Evolutionary conservation across 805 yeast genomes (phyloP), one percentile per base, ranked within the genome.

Genomic region (Nakazawaea sp.): DNA sequence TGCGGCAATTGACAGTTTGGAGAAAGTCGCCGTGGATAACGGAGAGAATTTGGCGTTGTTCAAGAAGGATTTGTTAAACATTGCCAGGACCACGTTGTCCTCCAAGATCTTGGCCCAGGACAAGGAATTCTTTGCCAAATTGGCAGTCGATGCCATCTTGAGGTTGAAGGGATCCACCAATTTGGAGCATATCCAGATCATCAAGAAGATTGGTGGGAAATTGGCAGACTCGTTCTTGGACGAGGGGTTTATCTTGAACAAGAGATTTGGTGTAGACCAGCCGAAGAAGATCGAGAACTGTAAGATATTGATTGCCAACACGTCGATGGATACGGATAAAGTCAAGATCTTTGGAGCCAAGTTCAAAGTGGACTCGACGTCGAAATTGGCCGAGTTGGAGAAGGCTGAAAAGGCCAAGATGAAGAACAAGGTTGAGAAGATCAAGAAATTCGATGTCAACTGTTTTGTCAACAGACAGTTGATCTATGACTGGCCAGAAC

Each of bases 401-500:
- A 78, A 83, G 55, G 96, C 96, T 21, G 98, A 92, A 66, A 83
- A 81, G 62, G 82, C 77, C 41, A 92, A 90, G 68, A 90, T 92
- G 97, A 83, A 78, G 61, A 66, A 58, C 38, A 92, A 92, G 61
- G 87, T 92, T 46, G 88, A 79, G 42, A 87, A 88, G 58, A 92
- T 92, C 59, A 77, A 87, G 56, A 79, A 79, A 47, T 94, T 86
- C 57, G 58, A 58, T 26, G 78, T 86, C 55, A 85, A 86, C 59
- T 79, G 90, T 50, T 92, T 92, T 58, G 88, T 92, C 49, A 92
- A 92, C 67, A 79, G 98, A 56, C 98, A 92, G 64, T 74, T 92
- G 54, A 92, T 92, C 54, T 92, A 92, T 63, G 97, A 92, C 66
- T 92, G 90, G 74, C 98, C 98, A 18, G 98, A 92, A 64, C 96